Conservation (phyloP, 2,329 filamentous ascomycete species). For the Epicoccum sorghinum region DNA sequence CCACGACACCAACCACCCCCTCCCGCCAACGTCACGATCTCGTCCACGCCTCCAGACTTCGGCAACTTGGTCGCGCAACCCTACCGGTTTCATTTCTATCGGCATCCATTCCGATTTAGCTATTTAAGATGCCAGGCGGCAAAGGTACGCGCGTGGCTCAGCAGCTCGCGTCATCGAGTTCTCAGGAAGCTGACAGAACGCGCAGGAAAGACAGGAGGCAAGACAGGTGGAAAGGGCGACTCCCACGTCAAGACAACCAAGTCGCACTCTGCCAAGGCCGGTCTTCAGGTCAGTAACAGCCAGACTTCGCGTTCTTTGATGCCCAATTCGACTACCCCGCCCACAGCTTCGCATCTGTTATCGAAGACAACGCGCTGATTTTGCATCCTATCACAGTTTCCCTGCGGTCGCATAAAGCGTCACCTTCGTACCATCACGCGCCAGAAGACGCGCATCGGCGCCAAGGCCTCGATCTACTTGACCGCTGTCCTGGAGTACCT, state of each 20-base stretch:
- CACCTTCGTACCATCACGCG: constrained; percentile 99
- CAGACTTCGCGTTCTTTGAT: constrained; percentile 23
- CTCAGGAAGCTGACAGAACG: constrained; percentile 27
- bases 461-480: constrained; percentile 97
- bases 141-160: constrained; percentile 76
- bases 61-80: constrained; percentile 41
- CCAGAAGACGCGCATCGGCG: constrained; percentile 99
- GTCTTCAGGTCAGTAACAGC: constrained; percentile 79
- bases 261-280: constrained; percentile 90
- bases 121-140: constrained; percentile 72
- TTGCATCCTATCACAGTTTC: constrained; percentile 69
- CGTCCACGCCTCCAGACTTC: constrained; percentile 28
- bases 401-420: constrained; percentile 99
- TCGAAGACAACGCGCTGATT: constrained; percentile 34
- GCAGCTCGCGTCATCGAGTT: constrained; percentile 27
- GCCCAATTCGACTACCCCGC: constrained; percentile 28
- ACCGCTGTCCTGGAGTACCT: constrained; percentile 98
- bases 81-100: constrained; percentile 35
- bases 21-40: constrained; percentile 41
- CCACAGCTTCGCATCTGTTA: constrained; percentile 14
- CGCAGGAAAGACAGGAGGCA: constrained; percentile 72
- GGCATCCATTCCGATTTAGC: constrained; percentile 27
- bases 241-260: constrained; percentile 87
- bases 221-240: constrained; percentile 82
- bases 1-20: constrained; percentile 38